Evolutionary conservation across 2,329 filamentous ascomycete genomes (phyloP), one percentile per base, ranked within the genome.

Genomic region (Aureobasidium leucospermi): DNA sequence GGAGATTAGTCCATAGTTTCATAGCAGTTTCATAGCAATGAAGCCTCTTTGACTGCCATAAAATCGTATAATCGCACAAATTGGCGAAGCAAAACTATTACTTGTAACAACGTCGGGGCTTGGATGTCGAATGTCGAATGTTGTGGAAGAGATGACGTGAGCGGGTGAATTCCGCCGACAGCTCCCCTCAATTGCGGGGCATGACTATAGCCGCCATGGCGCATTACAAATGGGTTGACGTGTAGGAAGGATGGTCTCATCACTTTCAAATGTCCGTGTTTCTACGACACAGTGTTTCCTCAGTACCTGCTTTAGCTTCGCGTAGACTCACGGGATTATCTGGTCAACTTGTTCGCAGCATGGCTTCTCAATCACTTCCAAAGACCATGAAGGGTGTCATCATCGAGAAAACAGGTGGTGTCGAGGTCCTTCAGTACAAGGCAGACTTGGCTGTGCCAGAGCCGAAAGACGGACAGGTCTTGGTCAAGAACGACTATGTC

Each of bases 401-500:
- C 48, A 83, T 91, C 66, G 82, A 87, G 66, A 84, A 87, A 77
- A 88, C 79, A 19, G 89, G 89, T 62, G 88, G 85, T 8, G 78
- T 81, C 1, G 87, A 90, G 46, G 87, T 90, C 23, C 76, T 93
- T 19, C 77, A 90, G 68, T 85, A 87, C 73, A 86, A 81, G 67
- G 84, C 83, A 16, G 83, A 90, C 68, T 71, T 90, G 3, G 85
- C 87, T 6, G 83, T 96, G 1, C 89, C 90, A 0, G 75, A 79
- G 52, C 82, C 81, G 2, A 77, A 82, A 38, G 82, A 86, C n/a
- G 86, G 85, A 61, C 80, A 96, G 65, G 74, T 96, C 23, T 81
- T 96, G 4, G 83, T 96, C 61, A 88, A 87, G 74, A 96, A 96
- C 73, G 83, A 86, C 64, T 88, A 83, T 70, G 80, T 87, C 51